Conservation (phyloP, 495 filamentous ascomycete genomes). For the Polyplosphaeria fusca region DNA sequence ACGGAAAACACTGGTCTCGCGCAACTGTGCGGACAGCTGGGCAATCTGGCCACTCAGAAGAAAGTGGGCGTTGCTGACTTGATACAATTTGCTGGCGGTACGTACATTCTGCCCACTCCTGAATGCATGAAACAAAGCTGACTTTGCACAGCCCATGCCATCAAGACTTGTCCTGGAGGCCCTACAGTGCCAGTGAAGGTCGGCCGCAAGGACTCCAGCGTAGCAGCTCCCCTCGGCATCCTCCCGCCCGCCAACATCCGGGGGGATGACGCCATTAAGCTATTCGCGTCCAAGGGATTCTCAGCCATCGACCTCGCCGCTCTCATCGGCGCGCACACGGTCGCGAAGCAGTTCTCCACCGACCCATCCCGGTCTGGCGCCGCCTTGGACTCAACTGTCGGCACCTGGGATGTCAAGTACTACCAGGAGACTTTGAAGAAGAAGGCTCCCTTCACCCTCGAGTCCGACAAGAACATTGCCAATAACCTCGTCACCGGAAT, state of each 20-base stretch:
- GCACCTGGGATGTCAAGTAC: constrained; percentile 31
- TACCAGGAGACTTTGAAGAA: constrained; percentile 21
- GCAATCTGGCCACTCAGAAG: constrained; percentile 15
- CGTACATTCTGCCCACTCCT: constrained; percentile 1
- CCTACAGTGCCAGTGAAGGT: constrained; percentile 24
- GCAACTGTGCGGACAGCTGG: constrained; percentile 13
- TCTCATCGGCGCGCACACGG: constrained; percentile 34
- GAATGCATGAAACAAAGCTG: background rate
- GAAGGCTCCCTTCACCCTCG: constrained; percentile 30
- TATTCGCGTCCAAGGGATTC: constrained; percentile 36
- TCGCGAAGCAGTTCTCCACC: constrained; percentile 20
- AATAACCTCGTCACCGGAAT: background rate
- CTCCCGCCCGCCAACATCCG: constrained; percentile 18
- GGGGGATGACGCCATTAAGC: constrained; percentile 8
- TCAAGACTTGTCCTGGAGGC: constrained; percentile 32
- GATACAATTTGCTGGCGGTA: constrained; percentile 36
- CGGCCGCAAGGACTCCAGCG: constrained; percentile 33
- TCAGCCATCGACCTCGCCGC: constrained; percentile 30
- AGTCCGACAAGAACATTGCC: constrained; percentile 29
- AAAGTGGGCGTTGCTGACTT: constrained; percentile 33
- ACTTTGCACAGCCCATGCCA: constrained; percentile 29
- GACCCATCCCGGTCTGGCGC: constrained; percentile 25
- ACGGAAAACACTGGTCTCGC: constrained; percentile 27
- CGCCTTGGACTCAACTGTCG: constrained; percentile 29
- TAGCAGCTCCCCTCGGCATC: constrained; percentile 13